A percentile compares a stretch with the other conserved stretches of the same genome.
phyloP scores from a whole-genome alignment of 768 basidiomycete genomes.

The Mycena pura region DNA sequence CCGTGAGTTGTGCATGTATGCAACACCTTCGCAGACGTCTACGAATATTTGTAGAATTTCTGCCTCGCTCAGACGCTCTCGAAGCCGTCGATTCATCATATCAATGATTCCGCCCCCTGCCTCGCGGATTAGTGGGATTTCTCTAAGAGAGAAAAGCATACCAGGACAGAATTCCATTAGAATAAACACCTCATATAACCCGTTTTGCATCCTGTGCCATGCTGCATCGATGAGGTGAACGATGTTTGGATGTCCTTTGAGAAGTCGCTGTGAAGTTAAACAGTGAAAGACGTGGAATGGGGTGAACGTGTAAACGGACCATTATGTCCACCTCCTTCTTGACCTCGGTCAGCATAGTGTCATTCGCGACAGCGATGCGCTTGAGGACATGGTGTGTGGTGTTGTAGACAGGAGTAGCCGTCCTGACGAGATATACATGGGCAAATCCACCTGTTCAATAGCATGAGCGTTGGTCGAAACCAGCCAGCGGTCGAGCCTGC shows the following conservation, averaged over 20 bases:
- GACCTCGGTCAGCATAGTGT: slow-evolving; percentile 89
- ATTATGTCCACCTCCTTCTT: slow-evolving; percentile 99
- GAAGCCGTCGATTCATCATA: slow-evolving; percentile 97
- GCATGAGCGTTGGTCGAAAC: slow-evolving; percentile 9
- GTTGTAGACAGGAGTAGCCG: slow-evolving; percentile 84
- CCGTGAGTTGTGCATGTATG: slow-evolving; percentile 92
- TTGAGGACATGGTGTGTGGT: slow-evolving; percentile 97
- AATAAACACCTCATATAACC: slow-evolving; percentile 94
- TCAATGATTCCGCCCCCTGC: slow-evolving; percentile 98
- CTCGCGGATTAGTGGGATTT: slow-evolving; percentile 19
- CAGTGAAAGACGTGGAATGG: slow-evolving; percentile 33
- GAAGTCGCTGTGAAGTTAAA: slow-evolving; percentile 65
- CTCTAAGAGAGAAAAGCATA: slow-evolving; percentile 38
- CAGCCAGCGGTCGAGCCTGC: slow-evolving; percentile 46
- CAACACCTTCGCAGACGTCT: slow-evolving; percentile 96
- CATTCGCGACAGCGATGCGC: slow-evolving; percentile 90
- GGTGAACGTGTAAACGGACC: slow-evolving; percentile 57
- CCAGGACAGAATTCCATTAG: slow-evolving; percentile 98
- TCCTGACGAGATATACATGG: slow-evolving; percentile 94
- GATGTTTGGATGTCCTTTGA: slow-evolving; percentile 94
- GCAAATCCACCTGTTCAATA: slow-evolving; percentile 87
- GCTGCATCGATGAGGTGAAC: slow-evolving; percentile 96
- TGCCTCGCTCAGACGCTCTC: slow-evolving; percentile 92
- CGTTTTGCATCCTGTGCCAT: slow-evolving; percentile 84
- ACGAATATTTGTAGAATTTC: slow-evolving; percentile 98